Evolutionary conservation across 148 eudicot genomes (phyloP).

Genomic region (Rheum nobile): DNA sequence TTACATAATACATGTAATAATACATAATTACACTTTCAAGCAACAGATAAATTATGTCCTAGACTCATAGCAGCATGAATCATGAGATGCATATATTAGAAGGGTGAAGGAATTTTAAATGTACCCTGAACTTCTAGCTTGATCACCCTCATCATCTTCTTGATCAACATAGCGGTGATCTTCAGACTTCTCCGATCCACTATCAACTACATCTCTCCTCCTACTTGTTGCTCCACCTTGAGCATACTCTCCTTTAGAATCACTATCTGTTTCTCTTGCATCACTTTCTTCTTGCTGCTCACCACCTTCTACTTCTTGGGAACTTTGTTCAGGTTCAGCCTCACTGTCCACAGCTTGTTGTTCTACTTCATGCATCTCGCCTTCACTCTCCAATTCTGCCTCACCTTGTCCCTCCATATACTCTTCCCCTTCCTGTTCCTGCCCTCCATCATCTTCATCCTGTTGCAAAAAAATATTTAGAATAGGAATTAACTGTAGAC

Average conservation of each 20-base stretch:
- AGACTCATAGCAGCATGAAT: background rate
- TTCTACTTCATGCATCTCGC: constrained; percentile 53
- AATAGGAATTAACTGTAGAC: background rate
- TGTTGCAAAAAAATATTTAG: constrained; percentile 16
- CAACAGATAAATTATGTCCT: background rate
- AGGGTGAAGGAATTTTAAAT: background rate
- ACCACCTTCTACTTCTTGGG: constrained; percentile 70
- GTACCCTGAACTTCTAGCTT: constrained; percentile 68
- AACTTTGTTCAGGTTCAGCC: constrained; percentile 81
- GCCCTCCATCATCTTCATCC: constrained; percentile 76
- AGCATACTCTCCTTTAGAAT: constrained; percentile 58
- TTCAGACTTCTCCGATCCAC: constrained; percentile 88
- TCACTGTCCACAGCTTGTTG: constrained; percentile 68
- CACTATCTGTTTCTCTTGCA: constrained; percentile 69
- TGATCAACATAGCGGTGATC: constrained; percentile 71
- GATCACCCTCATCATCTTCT: constrained; percentile 89
- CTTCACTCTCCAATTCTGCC: constrained; percentile 70
- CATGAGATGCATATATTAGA: background rate
- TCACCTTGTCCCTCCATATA: constrained; percentile 74
- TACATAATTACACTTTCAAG: background rate
- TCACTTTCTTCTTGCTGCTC: constrained; percentile 80
- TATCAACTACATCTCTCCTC: constrained; percentile 60
- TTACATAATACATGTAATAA: background rate
- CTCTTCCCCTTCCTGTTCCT: constrained; percentile 58
- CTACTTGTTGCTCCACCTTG: constrained; percentile 73